Conservation (phyloP, 2,329 filamentous ascomycete species). For the Volutella citrinella region DNA sequence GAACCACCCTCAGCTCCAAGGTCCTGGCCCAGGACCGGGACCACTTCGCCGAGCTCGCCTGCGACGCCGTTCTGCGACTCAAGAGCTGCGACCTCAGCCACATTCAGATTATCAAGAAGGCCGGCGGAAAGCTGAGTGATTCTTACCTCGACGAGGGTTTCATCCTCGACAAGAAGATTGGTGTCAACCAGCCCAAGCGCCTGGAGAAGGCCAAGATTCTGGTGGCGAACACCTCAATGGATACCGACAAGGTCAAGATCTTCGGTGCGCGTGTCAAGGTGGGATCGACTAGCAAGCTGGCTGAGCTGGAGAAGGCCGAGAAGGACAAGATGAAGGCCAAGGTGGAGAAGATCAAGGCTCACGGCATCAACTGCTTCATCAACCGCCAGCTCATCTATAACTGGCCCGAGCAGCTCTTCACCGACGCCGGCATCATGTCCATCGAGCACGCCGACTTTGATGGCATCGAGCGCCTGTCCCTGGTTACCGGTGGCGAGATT, state of each 20-base stretch:
- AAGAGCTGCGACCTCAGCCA: slow-evolving; percentile 92
- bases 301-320: slow-evolving; percentile 97
- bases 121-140: slow-evolving; percentile 93
- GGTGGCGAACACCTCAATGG: slow-evolving; percentile 97
- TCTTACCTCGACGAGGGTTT: slow-evolving; percentile 98
- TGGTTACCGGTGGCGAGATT: slow-evolving; percentile 97
- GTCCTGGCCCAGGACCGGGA: slow-evolving; percentile 91
- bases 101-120: slow-evolving; percentile 99
- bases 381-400: slow-evolving; percentile 99
- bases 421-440: slow-evolving; percentile 94
- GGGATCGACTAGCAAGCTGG: slow-evolving; percentile 90
- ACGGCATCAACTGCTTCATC: slow-evolving; percentile 99
- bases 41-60: slow-evolving; percentile 86
- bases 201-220: slow-evolving; percentile 98
- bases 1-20: slow-evolving; percentile 96
- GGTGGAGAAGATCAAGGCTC: slow-evolving; percentile 97
- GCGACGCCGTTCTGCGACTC: slow-evolving; percentile 86
- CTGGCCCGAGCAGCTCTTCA: slow-evolving; percentile 98
- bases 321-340: slow-evolving; percentile 99
- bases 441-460: slow-evolving; percentile 99
- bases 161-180: slow-evolving; percentile 98
- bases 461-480: slow-evolving; percentile 88
- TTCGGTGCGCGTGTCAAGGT: slow-evolving; percentile 98
- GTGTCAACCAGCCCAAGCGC: slow-evolving; percentile 96
- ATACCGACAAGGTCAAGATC: slow-evolving; percentile 99